Base-by-base conservation (phyloP, 1,139 yeast genomes). In the Hansenula lynferdii region DNA sequence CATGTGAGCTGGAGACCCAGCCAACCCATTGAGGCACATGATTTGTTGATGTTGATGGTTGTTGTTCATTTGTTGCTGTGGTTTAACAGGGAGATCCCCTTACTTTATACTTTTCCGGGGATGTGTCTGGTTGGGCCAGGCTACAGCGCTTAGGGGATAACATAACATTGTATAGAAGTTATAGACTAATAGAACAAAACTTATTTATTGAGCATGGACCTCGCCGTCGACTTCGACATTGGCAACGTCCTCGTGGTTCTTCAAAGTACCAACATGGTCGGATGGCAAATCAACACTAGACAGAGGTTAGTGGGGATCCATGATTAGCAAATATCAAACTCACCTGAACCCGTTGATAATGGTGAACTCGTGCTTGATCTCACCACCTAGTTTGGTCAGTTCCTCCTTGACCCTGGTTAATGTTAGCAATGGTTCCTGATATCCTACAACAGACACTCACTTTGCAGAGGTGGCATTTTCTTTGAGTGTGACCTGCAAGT, bases 311-410 rank as follows among this genome's bases (percentile, higher is more conserved):
- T 26, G 19, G 29, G 5, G 19, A 16, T 3, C 5, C 20, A 27
- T 7, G n/a, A 16, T 8, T 17, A 7, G n/a, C 15, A 16, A 26
- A 7, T 10, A 5, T 6, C 3, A 16, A 52, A 51, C 30, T 5
- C 12, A 54, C 56, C 72, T 62, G 49, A 79, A 80, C 1, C 85
- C 87, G 62, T 80, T 80, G 62, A 81, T 77, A 56, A 81, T 64
- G 35, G 72, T 62, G 60, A 71, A 80, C 48, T 80, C 84, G 44
- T 73, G 76, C 40, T 72, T 70, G 49, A 81, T 69, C 33, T 64
- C 62, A 31, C 86, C 89, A 20, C 87, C 87, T 34, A 75, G 55
- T 24, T 67, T 68, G 27, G 40, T 42, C 36, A 61, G 34, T 12
- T 42, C 43, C n/a, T 47, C 45, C 38, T 53, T 53, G 41, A 47